A percentile compares a stretch with the other conserved stretches of the same genome.
phyloP scores from a whole-genome alignment of 1,139 yeast genomes.

The Candida albicans region DNA sequence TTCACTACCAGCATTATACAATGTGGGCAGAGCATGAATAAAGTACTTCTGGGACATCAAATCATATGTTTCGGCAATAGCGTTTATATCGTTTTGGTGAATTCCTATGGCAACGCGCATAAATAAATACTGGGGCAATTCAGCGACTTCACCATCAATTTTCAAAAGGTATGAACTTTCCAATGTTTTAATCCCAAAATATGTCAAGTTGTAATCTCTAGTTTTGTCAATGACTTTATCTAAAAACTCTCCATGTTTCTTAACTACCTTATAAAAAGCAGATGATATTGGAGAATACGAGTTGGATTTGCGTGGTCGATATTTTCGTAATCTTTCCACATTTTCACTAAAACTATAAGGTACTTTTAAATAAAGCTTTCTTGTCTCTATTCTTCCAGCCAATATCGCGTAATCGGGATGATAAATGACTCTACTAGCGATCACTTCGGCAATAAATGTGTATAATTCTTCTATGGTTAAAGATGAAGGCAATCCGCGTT shows the following conservation, averaged over 20 bases:
- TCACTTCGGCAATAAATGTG: conserved; percentile 41
- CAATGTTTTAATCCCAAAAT: conserved; percentile 55
- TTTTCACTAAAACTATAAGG: conserved; percentile 35
- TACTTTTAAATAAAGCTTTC: conserved; percentile 29
- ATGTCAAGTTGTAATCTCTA: conserved; percentile 44
- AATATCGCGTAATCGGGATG: conserved; percentile 50
- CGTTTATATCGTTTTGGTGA: conserved; percentile 39
- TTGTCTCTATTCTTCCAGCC: conserved; percentile 48
- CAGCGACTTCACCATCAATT: conserved; percentile 36
- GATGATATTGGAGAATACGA: conserved; percentile 22
- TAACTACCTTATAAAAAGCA: conserved; percentile 31
- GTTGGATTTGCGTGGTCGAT: conserved; percentile 17
- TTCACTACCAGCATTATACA: conserved; percentile 55
- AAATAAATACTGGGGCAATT: conserved; percentile 52
- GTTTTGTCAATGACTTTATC: conserved; percentile 35
- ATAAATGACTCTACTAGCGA: conserved; percentile 44
- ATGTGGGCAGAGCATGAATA: conserved; percentile 58
- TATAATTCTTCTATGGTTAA: conserved; percentile 33
- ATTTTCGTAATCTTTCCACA: conserved; percentile 22
- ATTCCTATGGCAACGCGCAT: conserved; percentile 57
- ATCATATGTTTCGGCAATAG: conserved; percentile 49
- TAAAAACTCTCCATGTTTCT: conserved; percentile 30
- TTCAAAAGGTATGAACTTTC: conserved; percentile 47
- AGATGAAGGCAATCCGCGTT: conserved; percentile 33
- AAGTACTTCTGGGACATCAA: conserved; percentile 52